Conservation (phyloP, 106 monocot species). For the Dendrobium nobile region DNA sequence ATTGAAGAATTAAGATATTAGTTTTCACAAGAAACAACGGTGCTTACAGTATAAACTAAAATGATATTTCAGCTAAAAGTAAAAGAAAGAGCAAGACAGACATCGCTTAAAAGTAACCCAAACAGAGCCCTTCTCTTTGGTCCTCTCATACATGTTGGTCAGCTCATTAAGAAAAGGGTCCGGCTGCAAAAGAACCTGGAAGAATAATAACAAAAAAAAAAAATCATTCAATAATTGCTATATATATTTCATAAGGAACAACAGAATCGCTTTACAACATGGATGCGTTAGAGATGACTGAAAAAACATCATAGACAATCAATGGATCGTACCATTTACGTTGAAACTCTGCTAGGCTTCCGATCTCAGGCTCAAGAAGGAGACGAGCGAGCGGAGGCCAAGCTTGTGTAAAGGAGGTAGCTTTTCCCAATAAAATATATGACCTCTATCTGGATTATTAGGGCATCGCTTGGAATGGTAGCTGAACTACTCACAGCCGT, state of each 20-base stretch:
- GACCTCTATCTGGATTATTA: no score
- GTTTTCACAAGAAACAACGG: neutral
- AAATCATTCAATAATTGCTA: neutral
- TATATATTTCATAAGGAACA: no score
- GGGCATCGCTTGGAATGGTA: no score
- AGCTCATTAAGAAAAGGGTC: conserved; percentile 91
- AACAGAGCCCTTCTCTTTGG: conserved; percentile 76
- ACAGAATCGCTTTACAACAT: no score
- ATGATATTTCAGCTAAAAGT: neutral
- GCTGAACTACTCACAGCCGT: no score
- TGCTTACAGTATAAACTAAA: neutral
- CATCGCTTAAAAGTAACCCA: conserved; percentile 94
- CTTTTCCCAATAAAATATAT: no score
- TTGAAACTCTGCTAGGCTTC: no score
- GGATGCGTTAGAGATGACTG: no score
- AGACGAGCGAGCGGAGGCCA: no score
- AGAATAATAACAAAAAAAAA: conserved; percentile 3
- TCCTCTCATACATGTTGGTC: conserved; percentile 71
- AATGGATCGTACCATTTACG: no score
- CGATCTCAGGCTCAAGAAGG: no score
- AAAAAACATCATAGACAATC: neutral
- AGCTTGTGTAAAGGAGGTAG: no score
- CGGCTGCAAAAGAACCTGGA: conserved; percentile 68
- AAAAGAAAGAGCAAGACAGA: conserved; percentile 16
- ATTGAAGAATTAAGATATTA: conserved; percentile 4